These are phyloP conservation scores for Entomophthora muscae DNA, from an alignment of 371 early-diverging fungal species.

Conservation along the genomic window DNA sequence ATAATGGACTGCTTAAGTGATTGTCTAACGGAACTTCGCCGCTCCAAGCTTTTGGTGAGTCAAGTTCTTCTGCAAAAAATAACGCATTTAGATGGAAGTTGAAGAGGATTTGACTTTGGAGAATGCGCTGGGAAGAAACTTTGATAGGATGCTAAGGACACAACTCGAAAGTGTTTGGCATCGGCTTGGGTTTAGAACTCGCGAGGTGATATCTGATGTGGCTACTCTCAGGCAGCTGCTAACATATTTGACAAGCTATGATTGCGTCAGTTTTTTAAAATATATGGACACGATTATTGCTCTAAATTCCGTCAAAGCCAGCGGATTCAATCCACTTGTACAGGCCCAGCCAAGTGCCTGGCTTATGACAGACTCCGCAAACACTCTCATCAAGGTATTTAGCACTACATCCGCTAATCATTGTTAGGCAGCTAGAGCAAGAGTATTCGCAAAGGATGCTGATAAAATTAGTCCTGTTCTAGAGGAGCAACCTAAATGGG, in stretches of 20 bases:
- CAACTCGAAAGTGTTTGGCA: conserved; percentile 86
- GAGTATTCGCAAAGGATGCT: conserved; percentile 13
- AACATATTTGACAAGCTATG: conserved; percentile 56
- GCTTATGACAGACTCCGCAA: conserved; percentile 74
- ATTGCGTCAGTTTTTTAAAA: conserved; percentile 71
- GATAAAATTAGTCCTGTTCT: conserved; percentile 41
- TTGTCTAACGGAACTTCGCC: conserved; percentile 55
- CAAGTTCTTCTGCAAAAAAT: background rate
- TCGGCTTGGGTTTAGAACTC: conserved; percentile 44
- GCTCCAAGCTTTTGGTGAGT: conserved; percentile 34
- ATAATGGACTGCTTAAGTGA: conserved; percentile 72
- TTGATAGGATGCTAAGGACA: conserved; percentile 49
- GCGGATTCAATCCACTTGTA: conserved; percentile 11
- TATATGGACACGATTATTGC: conserved; percentile 69
- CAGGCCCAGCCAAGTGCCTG: conserved; percentile 37
- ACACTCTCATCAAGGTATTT: conserved; percentile 36
- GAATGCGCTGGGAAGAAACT: conserved; percentile 61
- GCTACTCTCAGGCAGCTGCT: conserved; percentile 48
- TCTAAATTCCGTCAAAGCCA: conserved; percentile 20
- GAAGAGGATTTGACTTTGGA: conserved; percentile 77
- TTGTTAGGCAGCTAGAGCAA: background rate
- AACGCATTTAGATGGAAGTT: conserved; percentile 25
- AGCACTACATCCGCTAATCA: background rate
- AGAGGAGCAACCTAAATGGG: conserved; percentile 89
- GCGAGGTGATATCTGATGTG: conserved; percentile 59